These are phyloP conservation scores for Xylaria bambusicola DNA, from an alignment of 495 filamentous ascomycete genomes.

Conservation along the genomic window DNA sequence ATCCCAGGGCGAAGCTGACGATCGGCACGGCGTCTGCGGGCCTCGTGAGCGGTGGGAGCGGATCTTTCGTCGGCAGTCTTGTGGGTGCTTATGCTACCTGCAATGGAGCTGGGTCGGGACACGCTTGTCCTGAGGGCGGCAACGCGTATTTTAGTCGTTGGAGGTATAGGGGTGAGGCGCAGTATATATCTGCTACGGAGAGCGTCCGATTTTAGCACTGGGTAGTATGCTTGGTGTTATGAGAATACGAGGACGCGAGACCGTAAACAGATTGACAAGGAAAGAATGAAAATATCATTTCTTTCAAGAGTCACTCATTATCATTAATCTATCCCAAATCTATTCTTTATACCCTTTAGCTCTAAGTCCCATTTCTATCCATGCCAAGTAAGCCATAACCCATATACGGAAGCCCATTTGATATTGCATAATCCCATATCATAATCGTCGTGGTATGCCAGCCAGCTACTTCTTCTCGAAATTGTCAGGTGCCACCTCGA, in stretches of 20 bases:
- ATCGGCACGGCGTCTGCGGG: slow-evolving; percentile 35
- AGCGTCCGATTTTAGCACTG: slow-evolving; percentile 12
- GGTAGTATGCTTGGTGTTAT: too few relatives aligned
- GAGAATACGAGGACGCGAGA: too few relatives aligned
- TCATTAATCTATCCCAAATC: neutral
- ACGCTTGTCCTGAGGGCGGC: slow-evolving; percentile 28
- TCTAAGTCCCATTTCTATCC: neutral
- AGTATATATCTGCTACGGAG: slow-evolving; percentile 31
- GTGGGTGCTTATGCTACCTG: slow-evolving; percentile 48
- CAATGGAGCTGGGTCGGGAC: slow-evolving; percentile 39
- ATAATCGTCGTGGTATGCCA: neutral
- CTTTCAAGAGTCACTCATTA: neutral
- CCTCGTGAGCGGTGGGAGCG: slow-evolving; percentile 38
- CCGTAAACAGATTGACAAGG: too few relatives aligned
- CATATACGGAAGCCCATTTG: too few relatives aligned
- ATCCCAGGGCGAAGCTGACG: slow-evolving; percentile 14
- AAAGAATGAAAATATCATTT: neutral
- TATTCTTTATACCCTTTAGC: neutral
- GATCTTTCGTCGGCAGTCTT: slow-evolving; percentile 42
- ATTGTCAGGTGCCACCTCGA: slow-evolving; percentile 10
- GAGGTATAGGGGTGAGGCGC: slow-evolving; percentile 38
- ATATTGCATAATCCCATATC: neutral
- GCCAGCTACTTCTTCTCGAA: neutral
- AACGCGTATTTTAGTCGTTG: slow-evolving; percentile 41
- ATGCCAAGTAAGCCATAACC: neutral